Conservation (phyloP, 176 grass and related monocot genomes). For the Pontederia paniculata region DNA sequence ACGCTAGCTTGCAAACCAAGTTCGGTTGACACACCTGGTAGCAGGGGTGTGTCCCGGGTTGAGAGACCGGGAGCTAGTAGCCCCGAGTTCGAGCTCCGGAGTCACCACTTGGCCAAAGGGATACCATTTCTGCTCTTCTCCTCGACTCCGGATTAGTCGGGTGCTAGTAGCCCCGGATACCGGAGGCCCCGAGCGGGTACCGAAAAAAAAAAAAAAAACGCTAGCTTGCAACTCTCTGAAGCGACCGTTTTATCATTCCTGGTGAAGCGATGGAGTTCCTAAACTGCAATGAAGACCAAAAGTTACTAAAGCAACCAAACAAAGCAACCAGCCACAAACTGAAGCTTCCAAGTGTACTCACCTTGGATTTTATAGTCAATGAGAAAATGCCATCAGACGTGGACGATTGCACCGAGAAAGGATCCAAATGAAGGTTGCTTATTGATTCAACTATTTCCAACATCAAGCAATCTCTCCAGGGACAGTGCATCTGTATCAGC, state of each 20-base stretch:
- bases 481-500: constrained; percentile 48
- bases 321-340: neutral
- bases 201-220: too few relatives aligned
- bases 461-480: constrained; percentile 60
- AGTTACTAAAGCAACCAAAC: neutral
- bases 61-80: too few relatives aligned
- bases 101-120: too few relatives aligned
- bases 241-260: constrained; percentile 10
- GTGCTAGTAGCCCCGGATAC: too few relatives aligned
- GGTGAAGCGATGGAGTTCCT: neutral
- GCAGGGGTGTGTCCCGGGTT: too few relatives aligned
- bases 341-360: neutral
- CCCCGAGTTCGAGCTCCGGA: too few relatives aligned
- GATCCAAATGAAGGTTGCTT: constrained; percentile 49
- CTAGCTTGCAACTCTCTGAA: constrained; percentile 1
- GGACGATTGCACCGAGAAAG: constrained; percentile 57
- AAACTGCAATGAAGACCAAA: neutral
- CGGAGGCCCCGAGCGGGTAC: too few relatives aligned
- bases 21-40: too few relatives aligned
- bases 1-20: neutral
- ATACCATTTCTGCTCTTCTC: too few relatives aligned
- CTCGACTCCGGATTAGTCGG: too few relatives aligned
- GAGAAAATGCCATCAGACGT: constrained; percentile 25
- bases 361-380: constrained; percentile 41
- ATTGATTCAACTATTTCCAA: constrained; percentile 52